These are phyloP conservation scores for Aaosphaeria pasadenensis DNA, from an alignment of 2,329 filamentous ascomycete species.

Conservation along the genomic window DNA sequence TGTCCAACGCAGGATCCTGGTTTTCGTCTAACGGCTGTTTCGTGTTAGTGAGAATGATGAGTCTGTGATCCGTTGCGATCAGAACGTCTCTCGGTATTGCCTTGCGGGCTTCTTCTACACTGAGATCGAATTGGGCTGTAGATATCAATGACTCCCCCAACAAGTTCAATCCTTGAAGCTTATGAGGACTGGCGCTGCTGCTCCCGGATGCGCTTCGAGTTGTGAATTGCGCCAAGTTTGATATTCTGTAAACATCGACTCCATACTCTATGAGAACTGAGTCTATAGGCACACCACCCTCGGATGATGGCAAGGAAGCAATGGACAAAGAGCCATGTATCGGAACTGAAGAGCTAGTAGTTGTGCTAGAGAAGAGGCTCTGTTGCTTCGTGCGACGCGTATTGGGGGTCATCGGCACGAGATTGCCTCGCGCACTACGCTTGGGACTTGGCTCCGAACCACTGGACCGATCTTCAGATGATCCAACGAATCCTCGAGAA, in stretches of 20 bases:
- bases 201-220: conserved; percentile 36
- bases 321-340: conserved; percentile 44
- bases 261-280: conserved; percentile 48
- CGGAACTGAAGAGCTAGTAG: conserved; percentile 29
- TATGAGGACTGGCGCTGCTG: conserved; percentile 37
- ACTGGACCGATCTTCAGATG: conserved; percentile 14
- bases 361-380: conserved; percentile 38
- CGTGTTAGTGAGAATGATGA: conserved; percentile 40
- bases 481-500: conserved; percentile 35
- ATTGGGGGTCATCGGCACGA: conserved; percentile 52
- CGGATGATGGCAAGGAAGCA: conserved; percentile 23
- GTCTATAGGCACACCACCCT: conserved; percentile 39
- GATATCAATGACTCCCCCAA: conserved; percentile 43
- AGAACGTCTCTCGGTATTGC: conserved; percentile 44
- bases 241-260: conserved; percentile 42
- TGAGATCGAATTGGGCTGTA: conserved; percentile 43
- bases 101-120: conserved; percentile 39
- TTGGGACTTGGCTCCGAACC: conserved; percentile 27
- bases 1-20: conserved; percentile 25
- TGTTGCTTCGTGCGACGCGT: conserved; percentile 47
- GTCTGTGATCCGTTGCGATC: conserved; percentile 43
- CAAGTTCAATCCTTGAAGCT: conserved; percentile 41
- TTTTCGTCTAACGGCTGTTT: conserved; percentile 27
- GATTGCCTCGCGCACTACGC: conserved; percentile 30
- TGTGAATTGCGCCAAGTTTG: conserved; percentile 46